phyloP scores from a whole-genome alignment of 1,284 basidiomycete species.

The Serendipita sp. region DNA sequence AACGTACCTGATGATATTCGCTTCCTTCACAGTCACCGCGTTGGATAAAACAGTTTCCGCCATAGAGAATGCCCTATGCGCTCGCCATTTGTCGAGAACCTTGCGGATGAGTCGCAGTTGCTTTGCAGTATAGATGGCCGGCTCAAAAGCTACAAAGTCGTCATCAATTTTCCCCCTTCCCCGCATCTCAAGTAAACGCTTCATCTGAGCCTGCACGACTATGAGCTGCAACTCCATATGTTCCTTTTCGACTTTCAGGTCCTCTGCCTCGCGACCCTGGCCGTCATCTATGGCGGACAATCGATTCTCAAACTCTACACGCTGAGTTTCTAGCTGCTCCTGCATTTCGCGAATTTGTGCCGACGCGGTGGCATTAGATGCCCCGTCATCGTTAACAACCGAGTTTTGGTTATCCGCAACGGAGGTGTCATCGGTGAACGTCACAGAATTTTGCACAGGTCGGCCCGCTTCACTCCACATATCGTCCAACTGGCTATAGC shows the following conservation, averaged over 20 bases:
- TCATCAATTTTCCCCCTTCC: slow-evolving; percentile 59
- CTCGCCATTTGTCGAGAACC: slow-evolving; percentile 74
- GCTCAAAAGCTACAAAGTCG: slow-evolving; percentile 50
- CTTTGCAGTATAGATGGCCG: slow-evolving; percentile 64
- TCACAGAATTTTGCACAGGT: slow-evolving; percentile 56
- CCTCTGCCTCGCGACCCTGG: slow-evolving; percentile 52
- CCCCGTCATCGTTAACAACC: slow-evolving; percentile 34
- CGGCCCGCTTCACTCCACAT: slow-evolving; percentile 65
- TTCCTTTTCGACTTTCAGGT: slow-evolving; percentile 75
- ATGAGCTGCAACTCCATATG: slow-evolving; percentile 81
- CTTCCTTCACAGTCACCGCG: slow-evolving; percentile 84
- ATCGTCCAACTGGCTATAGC: slow-evolving; percentile 66
- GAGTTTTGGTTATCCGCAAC: slow-evolving; percentile 21
- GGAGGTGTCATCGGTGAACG: slow-evolving; percentile 73
- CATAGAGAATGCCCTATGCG: slow-evolving; percentile 76
- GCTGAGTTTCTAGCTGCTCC: slow-evolving; percentile 41
- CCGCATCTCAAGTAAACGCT: slow-evolving; percentile 62
- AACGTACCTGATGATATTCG: slow-evolving; percentile 78
- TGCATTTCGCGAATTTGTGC: slow-evolving; percentile 51
- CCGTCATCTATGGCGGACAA: slow-evolving; percentile 57
- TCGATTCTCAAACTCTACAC: slow-evolving; percentile 41
- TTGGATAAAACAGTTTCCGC: slow-evolving; percentile 77
- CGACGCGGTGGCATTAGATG: slow-evolving; percentile 22
- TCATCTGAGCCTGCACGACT: slow-evolving; percentile 71
- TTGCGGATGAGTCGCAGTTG: slow-evolving; percentile 68